phyloP scores from a whole-genome alignment of 2,329 filamentous ascomycete species.

The Epichloe coenophiala region DNA sequence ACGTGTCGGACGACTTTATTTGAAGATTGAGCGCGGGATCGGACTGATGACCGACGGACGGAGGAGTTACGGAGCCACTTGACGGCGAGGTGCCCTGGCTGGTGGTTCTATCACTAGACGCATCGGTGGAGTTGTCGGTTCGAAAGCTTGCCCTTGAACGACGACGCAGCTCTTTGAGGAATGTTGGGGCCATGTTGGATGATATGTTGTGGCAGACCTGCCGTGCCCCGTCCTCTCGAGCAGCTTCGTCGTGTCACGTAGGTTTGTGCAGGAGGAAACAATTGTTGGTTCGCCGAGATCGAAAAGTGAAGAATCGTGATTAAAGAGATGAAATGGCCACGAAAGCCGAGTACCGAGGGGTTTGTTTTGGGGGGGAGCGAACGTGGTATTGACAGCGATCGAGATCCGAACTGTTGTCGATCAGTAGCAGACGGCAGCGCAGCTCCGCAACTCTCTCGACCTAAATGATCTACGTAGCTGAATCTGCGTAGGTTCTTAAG shows the following conservation, averaged over 20 bases:
- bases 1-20: conserved; percentile 29
- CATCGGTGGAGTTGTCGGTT: conserved; percentile 47
- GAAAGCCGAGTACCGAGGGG: neutral
- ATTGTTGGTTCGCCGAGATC: neutral
- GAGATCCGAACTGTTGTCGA: neutral
- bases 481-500: neutral
- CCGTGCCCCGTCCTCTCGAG: neutral
- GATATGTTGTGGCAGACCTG: conserved; percentile 1
- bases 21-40: conserved; percentile 52
- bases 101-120: conserved; percentile 43
- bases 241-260: neutral
- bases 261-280: neutral
- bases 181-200: conserved; percentile 42
- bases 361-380: neutral
- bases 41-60: conserved; percentile 55
- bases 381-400: neutral
- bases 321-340: neutral
- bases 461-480: neutral
- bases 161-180: conserved; percentile 65
- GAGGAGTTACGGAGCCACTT: conserved; percentile 61
- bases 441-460: neutral
- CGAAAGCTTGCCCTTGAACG: conserved; percentile 64
- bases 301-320: neutral
- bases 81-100: conserved; percentile 48
- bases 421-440: neutral